phyloP scores from a whole-genome alignment of 768 basidiomycete genomes.

The Termitomyces sp. region DNA sequence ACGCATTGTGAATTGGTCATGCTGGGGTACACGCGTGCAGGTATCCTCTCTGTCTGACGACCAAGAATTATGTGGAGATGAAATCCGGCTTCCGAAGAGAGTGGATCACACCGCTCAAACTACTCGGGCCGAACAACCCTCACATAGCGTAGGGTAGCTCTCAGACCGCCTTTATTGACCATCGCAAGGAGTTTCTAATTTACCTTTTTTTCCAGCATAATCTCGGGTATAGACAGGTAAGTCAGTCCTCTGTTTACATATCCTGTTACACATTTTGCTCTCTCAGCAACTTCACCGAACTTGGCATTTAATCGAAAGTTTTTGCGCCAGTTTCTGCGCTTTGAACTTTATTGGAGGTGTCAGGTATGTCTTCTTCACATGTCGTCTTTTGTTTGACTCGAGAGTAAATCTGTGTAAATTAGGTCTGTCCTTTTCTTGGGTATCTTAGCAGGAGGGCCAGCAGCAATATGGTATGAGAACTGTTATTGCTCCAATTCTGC shows the following conservation, averaged over 20 bases:
- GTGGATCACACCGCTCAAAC: conserved; percentile 96
- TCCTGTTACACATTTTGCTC: conserved; percentile 6
- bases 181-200: conserved; percentile 47
- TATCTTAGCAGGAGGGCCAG: conserved; percentile 79
- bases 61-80: conserved; percentile 14
- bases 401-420: conserved; percentile 17
- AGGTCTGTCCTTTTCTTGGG: conserved; percentile 80
- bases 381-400: not conserved
- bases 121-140: conserved; percentile 96
- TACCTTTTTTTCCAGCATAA: conserved; percentile 47
- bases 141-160: conserved; percentile 97
- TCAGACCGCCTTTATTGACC: conserved; percentile 45
- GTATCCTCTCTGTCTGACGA: conserved; percentile 50
- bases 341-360: conserved; percentile 88
- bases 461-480: conserved; percentile 64
- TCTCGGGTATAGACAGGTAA: conserved; percentile 78
- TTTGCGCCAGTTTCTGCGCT: conserved; percentile 84
- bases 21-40: conserved; percentile 67
- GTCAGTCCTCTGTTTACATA: conserved; percentile 11
- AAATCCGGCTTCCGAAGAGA: not conserved
- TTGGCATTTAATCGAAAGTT: conserved; percentile 80
- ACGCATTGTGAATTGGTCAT: conserved; percentile 40
- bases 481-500: not conserved
- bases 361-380: conserved; percentile 37
- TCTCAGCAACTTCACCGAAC: conserved; percentile 77